Conservation (phyloP, 805 yeast species). For the Cyberlindnera mycetangii region DNA sequence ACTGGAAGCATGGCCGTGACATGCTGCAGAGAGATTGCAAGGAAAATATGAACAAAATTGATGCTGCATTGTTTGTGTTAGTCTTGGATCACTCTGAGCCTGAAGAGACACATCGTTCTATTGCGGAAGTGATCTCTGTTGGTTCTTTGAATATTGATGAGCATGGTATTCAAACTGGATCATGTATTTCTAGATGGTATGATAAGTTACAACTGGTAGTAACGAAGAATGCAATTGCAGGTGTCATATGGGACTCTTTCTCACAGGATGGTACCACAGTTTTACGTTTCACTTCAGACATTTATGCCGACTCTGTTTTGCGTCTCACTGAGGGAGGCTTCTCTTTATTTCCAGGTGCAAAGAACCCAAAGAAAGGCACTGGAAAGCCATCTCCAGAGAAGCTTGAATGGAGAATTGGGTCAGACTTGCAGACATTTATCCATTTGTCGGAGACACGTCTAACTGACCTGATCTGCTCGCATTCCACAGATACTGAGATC, state of each 20-base stretch:
- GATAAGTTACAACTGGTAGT: constrained; percentile 81
- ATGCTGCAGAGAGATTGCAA: constrained; percentile 39
- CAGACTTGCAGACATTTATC: constrained; percentile 41
- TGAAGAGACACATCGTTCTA: constrained; percentile 41
- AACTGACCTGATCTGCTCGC: constrained; percentile 75
- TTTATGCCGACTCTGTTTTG: constrained; percentile 83
- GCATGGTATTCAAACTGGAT: constrained; percentile 80
- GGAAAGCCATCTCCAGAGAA: constrained; percentile 25
- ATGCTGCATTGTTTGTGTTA: constrained; percentile 74
- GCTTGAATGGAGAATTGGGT: constrained; percentile 36
- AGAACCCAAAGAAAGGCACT: constrained; percentile 14
- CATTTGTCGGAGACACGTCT: constrained; percentile 87
- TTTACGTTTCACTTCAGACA: constrained; percentile 81
- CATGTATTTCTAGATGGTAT: constrained; percentile 92
- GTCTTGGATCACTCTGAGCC: constrained; percentile 76
- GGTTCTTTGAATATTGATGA: constrained; percentile 74
- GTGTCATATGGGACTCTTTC: constrained; percentile 86
- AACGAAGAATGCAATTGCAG: constrained; percentile 83
- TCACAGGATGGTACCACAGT: constrained; percentile 95
- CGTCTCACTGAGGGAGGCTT: constrained; percentile 74
- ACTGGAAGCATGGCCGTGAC: constrained; percentile 76
- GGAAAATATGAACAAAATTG: constrained; percentile 46
- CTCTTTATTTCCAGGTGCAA: constrained; percentile 37
- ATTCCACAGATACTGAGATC: constrained; percentile 75
- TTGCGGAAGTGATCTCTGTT: constrained; percentile 67